A percentile compares a stretch with the other conserved stretches of the same genome.
Evolutionary conservation across 805 yeast species (phyloP).

Genomic region (Ogataea allantospora): DNA sequence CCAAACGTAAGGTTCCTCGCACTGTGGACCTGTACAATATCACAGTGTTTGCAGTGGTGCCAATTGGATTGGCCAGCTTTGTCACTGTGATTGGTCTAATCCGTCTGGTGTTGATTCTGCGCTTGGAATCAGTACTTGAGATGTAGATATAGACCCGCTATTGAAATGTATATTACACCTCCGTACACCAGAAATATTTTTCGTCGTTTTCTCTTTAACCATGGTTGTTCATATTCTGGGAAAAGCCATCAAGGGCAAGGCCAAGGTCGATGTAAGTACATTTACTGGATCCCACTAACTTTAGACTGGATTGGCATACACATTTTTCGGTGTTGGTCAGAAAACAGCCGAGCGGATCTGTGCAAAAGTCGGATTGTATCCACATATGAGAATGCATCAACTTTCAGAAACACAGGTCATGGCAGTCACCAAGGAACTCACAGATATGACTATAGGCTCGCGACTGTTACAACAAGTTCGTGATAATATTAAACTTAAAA

Average conservation of each 20-base stretch:
- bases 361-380: slow-evolving; percentile 87
- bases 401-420: slow-evolving; percentile 83
- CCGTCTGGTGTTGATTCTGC: slow-evolving; percentile 68
- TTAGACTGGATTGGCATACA: slow-evolving; percentile 64
- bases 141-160: neutral
- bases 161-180: neutral
- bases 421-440: slow-evolving; percentile 82
- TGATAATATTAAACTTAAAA: slow-evolving; percentile 76
- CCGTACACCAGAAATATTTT: slow-evolving; percentile 9
- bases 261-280: slow-evolving; percentile 32
- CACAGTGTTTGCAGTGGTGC: slow-evolving; percentile 96
- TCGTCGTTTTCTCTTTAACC: slow-evolving; percentile 4
- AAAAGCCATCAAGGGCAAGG: slow-evolving; percentile 46
- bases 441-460: slow-evolving; percentile 80
- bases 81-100: slow-evolving; percentile 84
- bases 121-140: slow-evolving; percentile 51
- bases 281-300: neutral
- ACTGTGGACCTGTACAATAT: slow-evolving; percentile 85
- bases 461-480: slow-evolving; percentile 70
- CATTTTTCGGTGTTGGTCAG: slow-evolving; percentile 85
- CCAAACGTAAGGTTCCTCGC: slow-evolving; percentile 43
- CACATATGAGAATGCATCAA: slow-evolving; percentile 92
- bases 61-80: slow-evolving; percentile 92
- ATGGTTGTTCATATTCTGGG: slow-evolving; percentile 56
- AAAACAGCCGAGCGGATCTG: slow-evolving; percentile 72